Base-by-base conservation (phyloP, 441 rosid genomes). In the Geranium incanum region DNA sequence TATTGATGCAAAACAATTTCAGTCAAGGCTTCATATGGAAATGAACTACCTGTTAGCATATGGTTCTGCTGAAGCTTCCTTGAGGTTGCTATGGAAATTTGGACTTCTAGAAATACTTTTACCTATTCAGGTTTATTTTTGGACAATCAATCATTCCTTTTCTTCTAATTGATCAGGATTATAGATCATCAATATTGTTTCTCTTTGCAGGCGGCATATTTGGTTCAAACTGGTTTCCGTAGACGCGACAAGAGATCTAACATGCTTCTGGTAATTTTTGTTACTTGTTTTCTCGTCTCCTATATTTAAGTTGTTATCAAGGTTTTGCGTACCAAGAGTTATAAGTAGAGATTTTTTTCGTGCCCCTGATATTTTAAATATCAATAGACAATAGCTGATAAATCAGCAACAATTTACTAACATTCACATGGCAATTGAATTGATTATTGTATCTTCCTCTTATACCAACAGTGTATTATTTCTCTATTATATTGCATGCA, bases 31-130 rank as follows among this genome's bases (percentile, higher is more conserved):
- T 79, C 75, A 88, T 78, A 85, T 91, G 96, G 99, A 95, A 86
- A 78, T 92, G 93, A 95, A 92, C 79, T 90, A 90, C 83, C 88
- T 95, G 99, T 81, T 95, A 60, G 89, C 99, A 7, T 89, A 90
- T 82, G 99, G 99, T 66, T 88, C 96, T 66, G 96, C 95, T 39
- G 97, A 90, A 86, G 89, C 96, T 72, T 91, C 96, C 74, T 76
- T 93, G 67, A 88, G 97, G 78, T 78, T 87, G 76, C 70, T 90
- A 45, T 90, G 96, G 97, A 91, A 81, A 82, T 91, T 86, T 72
- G 94, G 96, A 52, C 87, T 89, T 71, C 84, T 95, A 18, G 99
- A 91, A 80, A 73, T 90, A 69, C 84, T 95, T 78, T 66, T 95
- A 70, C 99, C 94, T 4, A 64, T 87, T 77, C 94, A 86, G 82